Evolutionary conservation across 129 eudicot species (phyloP), one percentile per base, ranked within the genome.

Genomic region (Flaveria brownii): DNA sequence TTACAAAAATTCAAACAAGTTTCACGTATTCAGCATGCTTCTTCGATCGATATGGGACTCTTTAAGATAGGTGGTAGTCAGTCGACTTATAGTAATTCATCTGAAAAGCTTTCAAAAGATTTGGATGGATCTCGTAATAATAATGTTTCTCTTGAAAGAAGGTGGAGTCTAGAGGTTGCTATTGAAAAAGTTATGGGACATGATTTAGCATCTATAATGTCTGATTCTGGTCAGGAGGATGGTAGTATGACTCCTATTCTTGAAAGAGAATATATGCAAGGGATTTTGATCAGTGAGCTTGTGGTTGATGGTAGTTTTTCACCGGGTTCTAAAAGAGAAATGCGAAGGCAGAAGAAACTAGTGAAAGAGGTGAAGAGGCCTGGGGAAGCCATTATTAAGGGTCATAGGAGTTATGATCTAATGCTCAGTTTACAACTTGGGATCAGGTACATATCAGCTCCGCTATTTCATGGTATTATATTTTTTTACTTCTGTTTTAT

Each of bases 361-460:
- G 96, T 82, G 22, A 91, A 82, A 73, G 99, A 91, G 75, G 84
- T 91, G 47, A 91, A 89, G 82, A 84, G 89, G 71, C 92, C 87
- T 2, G 97, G 96, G 50, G 97, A 88, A 81, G 88, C 95, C 11
- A 89, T 87, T 73, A 86, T 91, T 45, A 91, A 91, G 83, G 99
- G 99, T 63, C 99, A 91, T 68, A 77, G 97, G 72, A 95, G 99
- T 86, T 95, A 95, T 56, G 97, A 91, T 83, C 71, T 95, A 59
- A 95, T 95, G 99, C 94, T 95, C 57, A 95, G 96, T 85, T 84
- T 95, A 80, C 99, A 91, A 84, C 99, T 95, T 75, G 99, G 99
- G 28, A 95, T 95, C 85, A 89, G 99, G 96, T 95, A 74, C 73
- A 71, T 50, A 5, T 63, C 13, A 14, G 69, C 46, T 63, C 20